Evolutionary conservation across 2,329 filamentous ascomycete species (phyloP).

Genomic region (Curvularia verruculosa): DNA sequence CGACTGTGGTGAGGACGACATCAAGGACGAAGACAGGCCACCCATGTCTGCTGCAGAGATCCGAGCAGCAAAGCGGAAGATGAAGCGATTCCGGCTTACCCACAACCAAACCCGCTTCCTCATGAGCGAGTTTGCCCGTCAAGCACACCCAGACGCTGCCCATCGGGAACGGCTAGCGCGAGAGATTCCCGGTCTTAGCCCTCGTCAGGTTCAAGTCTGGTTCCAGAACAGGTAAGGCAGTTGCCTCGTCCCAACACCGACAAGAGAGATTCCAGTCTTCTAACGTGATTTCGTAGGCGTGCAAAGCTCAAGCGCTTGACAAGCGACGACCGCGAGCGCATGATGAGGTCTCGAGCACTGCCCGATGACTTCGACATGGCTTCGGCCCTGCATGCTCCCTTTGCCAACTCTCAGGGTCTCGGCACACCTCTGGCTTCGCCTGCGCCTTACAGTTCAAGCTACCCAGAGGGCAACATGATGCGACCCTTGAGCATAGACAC

Average conservation of each 20-base stretch:
- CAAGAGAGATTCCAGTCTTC: no score
- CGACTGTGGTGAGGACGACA: slow-evolving; percentile 36
- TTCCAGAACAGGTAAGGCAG: slow-evolving; percentile 87
- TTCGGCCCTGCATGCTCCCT: slow-evolving; percentile 63
- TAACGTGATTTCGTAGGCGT: slow-evolving; percentile 53
- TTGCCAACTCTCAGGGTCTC: slow-evolving; percentile 53
- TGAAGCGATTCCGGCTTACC: slow-evolving; percentile 86
- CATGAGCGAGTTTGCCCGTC: slow-evolving; percentile 95
- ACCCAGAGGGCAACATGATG: slow-evolving; percentile 65
- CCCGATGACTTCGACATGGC: slow-evolving; percentile 66
- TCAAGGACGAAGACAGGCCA: slow-evolving; percentile 43
- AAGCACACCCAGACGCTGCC: slow-evolving; percentile 90
- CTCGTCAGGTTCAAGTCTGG: slow-evolving; percentile 95
- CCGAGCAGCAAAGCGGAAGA: slow-evolving; percentile 58
- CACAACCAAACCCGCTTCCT: slow-evolving; percentile 97
- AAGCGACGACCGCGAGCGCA: slow-evolving; percentile 65
- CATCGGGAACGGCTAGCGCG: slow-evolving; percentile 85
- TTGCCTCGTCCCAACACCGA: neutral
- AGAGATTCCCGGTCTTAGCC: slow-evolving; percentile 89
- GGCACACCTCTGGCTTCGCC: slow-evolving; percentile 58
- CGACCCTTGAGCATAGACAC: slow-evolving; percentile 72
- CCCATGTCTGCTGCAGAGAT: slow-evolving; percentile 56
- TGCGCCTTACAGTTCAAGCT: slow-evolving; percentile 47
- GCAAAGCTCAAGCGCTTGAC: slow-evolving; percentile 67
- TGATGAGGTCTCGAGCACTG: slow-evolving; percentile 65